Percentiles rank a stretch among this genome's conserved stretches.
These are phyloP conservation scores for Metschnikowia bowlesiae DNA, from an alignment of 805 yeast species.

Conservation along the genomic window DNA sequence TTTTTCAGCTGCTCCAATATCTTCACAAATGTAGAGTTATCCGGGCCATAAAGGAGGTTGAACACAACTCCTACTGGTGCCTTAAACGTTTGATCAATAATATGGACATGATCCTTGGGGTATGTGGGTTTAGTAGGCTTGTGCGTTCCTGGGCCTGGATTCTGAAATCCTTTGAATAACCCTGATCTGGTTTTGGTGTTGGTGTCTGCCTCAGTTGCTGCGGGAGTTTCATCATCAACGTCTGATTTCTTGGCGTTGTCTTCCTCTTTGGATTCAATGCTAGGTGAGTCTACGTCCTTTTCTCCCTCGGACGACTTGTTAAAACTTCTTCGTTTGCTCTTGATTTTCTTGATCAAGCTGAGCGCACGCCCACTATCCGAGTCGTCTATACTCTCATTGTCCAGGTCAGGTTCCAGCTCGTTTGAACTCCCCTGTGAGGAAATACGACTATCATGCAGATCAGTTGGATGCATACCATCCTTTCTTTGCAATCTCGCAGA, in stretches of 20 bases:
- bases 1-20: slow-evolving; percentile 30
- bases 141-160: slow-evolving; percentile 65
- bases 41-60: slow-evolving; percentile 63
- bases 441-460: background rate
- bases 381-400: slow-evolving; percentile 8
- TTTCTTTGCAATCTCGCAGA: slow-evolving; percentile 5
- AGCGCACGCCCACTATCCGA: slow-evolving; percentile 19
- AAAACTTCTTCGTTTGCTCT: slow-evolving; percentile 1
- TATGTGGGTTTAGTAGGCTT: slow-evolving; percentile 49
- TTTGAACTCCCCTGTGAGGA: slow-evolving; percentile 7
- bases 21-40: slow-evolving; percentile 38
- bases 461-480: background rate
- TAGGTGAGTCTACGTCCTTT: background rate
- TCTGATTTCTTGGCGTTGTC: background rate
- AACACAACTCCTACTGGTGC: slow-evolving; percentile 79
- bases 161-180: slow-evolving; percentile 19
- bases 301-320: background rate
- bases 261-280: background rate
- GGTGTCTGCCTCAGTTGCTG: background rate
- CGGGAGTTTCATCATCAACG: background rate
- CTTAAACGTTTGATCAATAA: slow-evolving; percentile 45
- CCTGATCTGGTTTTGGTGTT: background rate
- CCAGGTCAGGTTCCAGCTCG: slow-evolving; percentile 20
- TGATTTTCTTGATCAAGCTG: slow-evolving; percentile 12
- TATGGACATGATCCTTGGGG: slow-evolving; percentile 39